These are phyloP conservation scores for Solanum sitiens DNA, from an alignment of 257 asterid species.

Conservation along the genomic window DNA sequence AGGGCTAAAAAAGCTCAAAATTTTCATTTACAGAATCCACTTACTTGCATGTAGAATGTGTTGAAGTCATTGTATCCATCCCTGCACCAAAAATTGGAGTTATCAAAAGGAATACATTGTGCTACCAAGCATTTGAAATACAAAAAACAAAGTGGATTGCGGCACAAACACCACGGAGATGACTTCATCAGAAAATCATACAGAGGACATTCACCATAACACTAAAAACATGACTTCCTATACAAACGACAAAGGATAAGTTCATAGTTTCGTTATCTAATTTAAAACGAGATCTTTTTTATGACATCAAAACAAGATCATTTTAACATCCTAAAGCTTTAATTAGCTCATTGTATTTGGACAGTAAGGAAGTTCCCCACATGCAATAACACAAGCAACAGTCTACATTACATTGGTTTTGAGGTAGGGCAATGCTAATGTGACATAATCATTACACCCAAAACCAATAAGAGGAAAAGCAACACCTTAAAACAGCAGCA, in stretches of 20 bases:
- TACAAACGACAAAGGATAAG: not conserved
- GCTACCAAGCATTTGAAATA: not conserved
- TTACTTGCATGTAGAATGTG: slow-evolving; percentile 98
- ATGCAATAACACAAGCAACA: not conserved
- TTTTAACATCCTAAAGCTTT: not conserved
- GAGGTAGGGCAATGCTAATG: not conserved
- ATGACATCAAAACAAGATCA: not conserved
- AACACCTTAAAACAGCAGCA: not conserved
- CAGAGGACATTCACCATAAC: not conserved
- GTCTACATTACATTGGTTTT: not conserved
- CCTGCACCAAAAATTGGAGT: slow-evolving; percentile 52
- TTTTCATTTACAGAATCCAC: not conserved
- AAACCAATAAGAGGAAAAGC: not conserved
- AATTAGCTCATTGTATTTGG: not conserved
- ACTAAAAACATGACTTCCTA: not conserved
- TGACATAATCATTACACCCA: not conserved
- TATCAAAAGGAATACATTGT: slow-evolving; percentile 9
- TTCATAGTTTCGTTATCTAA: not conserved
- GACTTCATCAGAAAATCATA: not conserved
- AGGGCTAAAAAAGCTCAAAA: not conserved
- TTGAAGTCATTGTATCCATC: slow-evolving; percentile 99
- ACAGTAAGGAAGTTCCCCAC: not conserved
- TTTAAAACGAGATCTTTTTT: not conserved
- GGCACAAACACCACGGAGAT: not conserved
- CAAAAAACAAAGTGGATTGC: not conserved